Conservation (phyloP, 768 basidiomycete species). For the Calvatia gigantea region DNA sequence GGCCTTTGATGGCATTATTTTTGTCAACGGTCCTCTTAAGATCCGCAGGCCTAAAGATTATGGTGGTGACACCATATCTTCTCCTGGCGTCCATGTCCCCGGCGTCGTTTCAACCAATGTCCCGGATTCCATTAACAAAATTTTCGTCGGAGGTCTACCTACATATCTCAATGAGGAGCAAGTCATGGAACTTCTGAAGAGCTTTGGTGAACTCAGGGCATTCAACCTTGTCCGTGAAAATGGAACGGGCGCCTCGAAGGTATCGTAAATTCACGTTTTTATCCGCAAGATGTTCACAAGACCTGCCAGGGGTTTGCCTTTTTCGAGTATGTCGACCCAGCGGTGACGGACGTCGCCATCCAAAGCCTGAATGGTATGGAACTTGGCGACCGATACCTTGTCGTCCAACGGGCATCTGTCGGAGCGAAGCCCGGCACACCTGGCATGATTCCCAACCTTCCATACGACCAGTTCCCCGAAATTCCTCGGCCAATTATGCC, state of each 20-base stretch:
- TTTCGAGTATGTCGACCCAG: conserved; percentile 92
- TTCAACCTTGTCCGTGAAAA: conserved; percentile 98
- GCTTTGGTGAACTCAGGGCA: conserved; percentile 94
- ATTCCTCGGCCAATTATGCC: conserved; percentile 89
- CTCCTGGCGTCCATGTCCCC: conserved; percentile 77
- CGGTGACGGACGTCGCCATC: conserved; percentile 92
- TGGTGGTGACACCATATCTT: conserved; percentile 67
- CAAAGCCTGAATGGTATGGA: conserved; percentile 97
- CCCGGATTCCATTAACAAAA: conserved; percentile 96
- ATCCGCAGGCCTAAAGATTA: conserved; percentile 98
- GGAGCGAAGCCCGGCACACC: conserved; percentile 77
- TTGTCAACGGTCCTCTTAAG: conserved; percentile 92
- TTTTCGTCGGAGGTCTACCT: conserved; percentile 95
- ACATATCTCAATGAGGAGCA: conserved; percentile 97
- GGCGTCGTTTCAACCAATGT: conserved; percentile 97
- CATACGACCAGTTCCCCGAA: conserved; percentile 78
- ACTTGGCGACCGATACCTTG: conserved; percentile 90
- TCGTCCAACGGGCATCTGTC: conserved; percentile 95
- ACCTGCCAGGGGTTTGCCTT: conserved; percentile 89
- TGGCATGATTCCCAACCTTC: conserved; percentile 64
- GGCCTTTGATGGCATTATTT: conserved; percentile 97
- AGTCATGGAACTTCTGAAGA: conserved; percentile 96
- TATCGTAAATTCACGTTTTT: conserved; percentile 23
- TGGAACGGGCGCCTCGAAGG: conserved; percentile 85
- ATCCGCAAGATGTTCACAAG: conserved; percentile 6